Percentiles rank a stretch among this genome's conserved stretches.
Evolutionary conservation across 2,329 filamentous ascomycete genomes (phyloP).

Genomic region (Nothophaeocryptopus gaeumannii): DNA sequence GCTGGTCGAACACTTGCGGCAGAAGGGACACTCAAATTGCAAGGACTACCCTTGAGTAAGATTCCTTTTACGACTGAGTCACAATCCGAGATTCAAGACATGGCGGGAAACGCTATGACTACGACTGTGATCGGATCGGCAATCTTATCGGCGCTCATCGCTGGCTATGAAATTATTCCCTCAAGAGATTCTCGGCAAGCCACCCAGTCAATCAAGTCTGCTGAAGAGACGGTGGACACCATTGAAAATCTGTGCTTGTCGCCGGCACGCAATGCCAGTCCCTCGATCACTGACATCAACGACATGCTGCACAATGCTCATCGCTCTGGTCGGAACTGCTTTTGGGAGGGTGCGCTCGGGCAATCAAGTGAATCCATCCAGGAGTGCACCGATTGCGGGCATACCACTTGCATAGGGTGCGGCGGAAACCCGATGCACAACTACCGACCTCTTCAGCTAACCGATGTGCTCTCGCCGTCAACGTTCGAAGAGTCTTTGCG

Average conservation of each 20-base stretch:
- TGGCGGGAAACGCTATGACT: constrained; percentile 79
- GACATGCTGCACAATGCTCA: constrained; percentile 7
- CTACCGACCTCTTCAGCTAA: constrained; percentile 33
- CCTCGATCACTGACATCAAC: background rate
- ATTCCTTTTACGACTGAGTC: constrained; percentile 64
- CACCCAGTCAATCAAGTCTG: background rate
- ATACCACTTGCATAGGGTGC: constrained; percentile 56
- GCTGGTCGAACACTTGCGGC: constrained; percentile 61
- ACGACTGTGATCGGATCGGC: constrained; percentile 67
- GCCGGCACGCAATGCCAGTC: background rate
- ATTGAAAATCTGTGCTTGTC: background rate
- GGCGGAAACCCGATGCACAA: constrained; percentile 54
- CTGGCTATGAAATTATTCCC: constrained; percentile 25
- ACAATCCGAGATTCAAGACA: constrained; percentile 57
- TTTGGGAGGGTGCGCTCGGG: constrained; percentile 53
- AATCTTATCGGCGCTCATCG: constrained; percentile 59
- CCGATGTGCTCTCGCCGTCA: constrained; percentile 31
- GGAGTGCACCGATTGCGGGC: constrained; percentile 51
- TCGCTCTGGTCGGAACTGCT: constrained; percentile 40
- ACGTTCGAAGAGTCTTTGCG: constrained; percentile 23
- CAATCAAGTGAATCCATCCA: constrained; percentile 43
- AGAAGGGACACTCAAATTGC: constrained; percentile 61
- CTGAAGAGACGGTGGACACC: background rate
- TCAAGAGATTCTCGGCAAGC: background rate
- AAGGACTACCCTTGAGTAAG: constrained; percentile 64